A percentile compares a stretch with the other conserved stretches of the same genome.
Conservation (phyloP, 495 filamentous ascomycete genomes). For the Penicillium pulvis region DNA sequence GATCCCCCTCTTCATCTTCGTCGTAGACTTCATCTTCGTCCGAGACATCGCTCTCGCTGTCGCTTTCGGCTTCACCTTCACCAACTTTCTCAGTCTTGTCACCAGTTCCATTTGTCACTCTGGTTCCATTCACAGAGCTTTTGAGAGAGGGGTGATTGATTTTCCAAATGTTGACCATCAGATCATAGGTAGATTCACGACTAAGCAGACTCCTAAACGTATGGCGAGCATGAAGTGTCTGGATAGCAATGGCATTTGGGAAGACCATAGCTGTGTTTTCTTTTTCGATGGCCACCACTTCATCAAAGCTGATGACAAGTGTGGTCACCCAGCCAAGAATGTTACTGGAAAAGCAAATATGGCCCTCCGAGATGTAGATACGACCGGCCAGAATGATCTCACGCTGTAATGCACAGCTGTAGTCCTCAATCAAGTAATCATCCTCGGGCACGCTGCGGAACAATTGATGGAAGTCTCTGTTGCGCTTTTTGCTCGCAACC, state of each 20-base stretch:
- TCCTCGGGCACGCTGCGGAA: slow-evolving; percentile 98
- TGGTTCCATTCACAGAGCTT: slow-evolving; percentile 84
- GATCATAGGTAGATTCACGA: slow-evolving; percentile 92
- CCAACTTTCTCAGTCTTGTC: slow-evolving; percentile 90
- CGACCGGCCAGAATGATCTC: slow-evolving; percentile 95
- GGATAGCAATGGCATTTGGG: slow-evolving; percentile 96
- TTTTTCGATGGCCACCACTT: slow-evolving; percentile 95
- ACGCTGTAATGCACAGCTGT: slow-evolving; percentile 91
- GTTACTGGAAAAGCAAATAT: slow-evolving; percentile 98
- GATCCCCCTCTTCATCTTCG: slow-evolving; percentile 67
- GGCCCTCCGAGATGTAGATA: slow-evolving; percentile 94
- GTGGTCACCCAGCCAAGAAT: slow-evolving; percentile 98
- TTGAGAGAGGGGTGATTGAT: slow-evolving; percentile 88
- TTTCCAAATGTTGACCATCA: slow-evolving; percentile 98
- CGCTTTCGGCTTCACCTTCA: slow-evolving; percentile 41
- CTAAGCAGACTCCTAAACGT: slow-evolving; percentile 94
- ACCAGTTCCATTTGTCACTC: slow-evolving; percentile 73
- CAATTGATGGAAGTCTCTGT: slow-evolving; percentile 88
- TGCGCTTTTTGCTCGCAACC: slow-evolving; percentile 92
- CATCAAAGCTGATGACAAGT: slow-evolving; percentile 95
- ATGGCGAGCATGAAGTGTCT: slow-evolving; percentile 92
- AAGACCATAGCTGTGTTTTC: slow-evolving; percentile 95
- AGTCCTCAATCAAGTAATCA: slow-evolving; percentile 97
- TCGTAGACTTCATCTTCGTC: slow-evolving; percentile 79
- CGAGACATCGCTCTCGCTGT: slow-evolving; percentile 54